These are phyloP conservation scores for Plectranthus barbatus DNA, from an alignment of 257 asterid genomes.

Conservation along the genomic window DNA sequence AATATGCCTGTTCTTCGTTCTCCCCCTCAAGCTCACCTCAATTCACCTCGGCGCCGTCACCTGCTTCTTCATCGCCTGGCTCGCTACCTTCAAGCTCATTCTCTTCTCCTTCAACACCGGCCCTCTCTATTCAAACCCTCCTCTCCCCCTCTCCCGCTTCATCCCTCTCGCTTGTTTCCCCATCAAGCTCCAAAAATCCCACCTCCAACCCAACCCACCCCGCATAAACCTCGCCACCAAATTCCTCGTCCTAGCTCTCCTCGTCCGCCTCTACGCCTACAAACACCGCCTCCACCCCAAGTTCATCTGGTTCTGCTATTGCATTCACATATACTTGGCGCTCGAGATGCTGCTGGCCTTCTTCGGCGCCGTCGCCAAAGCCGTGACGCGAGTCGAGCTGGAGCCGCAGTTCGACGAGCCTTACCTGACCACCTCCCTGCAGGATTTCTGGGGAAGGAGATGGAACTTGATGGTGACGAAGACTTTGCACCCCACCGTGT, in stretches of 20 bases:
- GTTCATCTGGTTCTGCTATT: slow-evolving; percentile 16
- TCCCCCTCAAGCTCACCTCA: slow-evolving; percentile 46
- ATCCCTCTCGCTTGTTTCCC: slow-evolving; percentile 50
- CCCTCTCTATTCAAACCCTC: slow-evolving; percentile 34
- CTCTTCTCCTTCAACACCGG: slow-evolving; percentile 41
- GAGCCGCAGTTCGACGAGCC: slow-evolving; percentile 48
- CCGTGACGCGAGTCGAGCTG: slow-evolving; percentile 21
- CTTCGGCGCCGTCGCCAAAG: slow-evolving; percentile 4
- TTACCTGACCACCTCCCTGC: slow-evolving; percentile 40
- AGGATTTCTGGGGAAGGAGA: slow-evolving; percentile 59
- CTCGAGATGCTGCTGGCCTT: slow-evolving; percentile 33
- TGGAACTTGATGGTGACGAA: slow-evolving; percentile 57
- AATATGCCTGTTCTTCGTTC: slow-evolving; percentile 26
- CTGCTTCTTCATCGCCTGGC: slow-evolving; percentile 51
- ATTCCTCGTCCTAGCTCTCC: slow-evolving; percentile 7
- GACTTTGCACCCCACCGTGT: slow-evolving; percentile 30
- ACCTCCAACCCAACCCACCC: slow-evolving; percentile 10
- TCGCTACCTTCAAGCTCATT: slow-evolving; percentile 39
- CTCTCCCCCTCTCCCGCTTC: slow-evolving; percentile 27
- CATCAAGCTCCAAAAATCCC: slow-evolving; percentile 20
- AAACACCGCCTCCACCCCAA: slow-evolving; percentile 19
- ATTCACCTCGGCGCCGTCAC: slow-evolving; percentile 38
- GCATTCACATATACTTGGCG: slow-evolving; percentile 32
- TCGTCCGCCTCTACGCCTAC: slow-evolving; percentile 17
- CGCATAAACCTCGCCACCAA: slow-evolving; percentile 13